Base-by-base conservation (phyloP, 1,284 basidiomycete species). In the Omphalotus olearius region DNA sequence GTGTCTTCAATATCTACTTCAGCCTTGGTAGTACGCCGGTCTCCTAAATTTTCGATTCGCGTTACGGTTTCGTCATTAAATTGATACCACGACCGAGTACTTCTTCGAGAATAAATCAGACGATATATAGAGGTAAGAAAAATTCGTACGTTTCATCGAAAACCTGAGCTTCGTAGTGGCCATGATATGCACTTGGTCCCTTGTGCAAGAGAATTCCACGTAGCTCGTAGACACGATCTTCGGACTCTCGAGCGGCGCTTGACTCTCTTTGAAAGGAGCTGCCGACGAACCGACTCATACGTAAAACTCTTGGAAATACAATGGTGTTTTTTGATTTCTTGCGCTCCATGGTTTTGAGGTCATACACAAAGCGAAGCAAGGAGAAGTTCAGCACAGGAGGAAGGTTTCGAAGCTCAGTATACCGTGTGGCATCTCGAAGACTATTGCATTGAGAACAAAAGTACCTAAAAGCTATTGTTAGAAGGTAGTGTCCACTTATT, bases 101-200 rank as follows among this genome's bases (percentile, higher is more conserved):
- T 33, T 4, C 13, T 93, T 57, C 20, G 23, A 30, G 11, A 6
- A 13, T 16, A 18, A n/a, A 42, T 35, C 4, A 23, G 23, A 23
- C 23, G 23, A 2, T 23, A 23, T n/a, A 23, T 5, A 23, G 23
- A 23, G 17, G 40, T 40, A 42, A 36, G 43, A 5, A 4, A 4
- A 40, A 2, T 38, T 70, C 84, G 61, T 62, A 94, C 91, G 69
- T 67, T 40, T 76, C 72, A 64, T 95, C 90, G 61, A 83, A 87
- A 5, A 93, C 89, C 62, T 95, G 88, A 25, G 91, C 91, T 60
- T 92, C 86, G 61, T 97, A 97, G 64, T 97, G 93, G 2, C 93
- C 93, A 60, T 92, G 89, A 68, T 94, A 89, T 10, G 93, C 93
- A 69, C 91, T 88, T 7, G 78, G 62, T 1, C 93, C 93, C 61